Evolutionary conservation across 1,139 yeast species (phyloP).

Genomic region (Diutina pseudorugosa): DNA sequence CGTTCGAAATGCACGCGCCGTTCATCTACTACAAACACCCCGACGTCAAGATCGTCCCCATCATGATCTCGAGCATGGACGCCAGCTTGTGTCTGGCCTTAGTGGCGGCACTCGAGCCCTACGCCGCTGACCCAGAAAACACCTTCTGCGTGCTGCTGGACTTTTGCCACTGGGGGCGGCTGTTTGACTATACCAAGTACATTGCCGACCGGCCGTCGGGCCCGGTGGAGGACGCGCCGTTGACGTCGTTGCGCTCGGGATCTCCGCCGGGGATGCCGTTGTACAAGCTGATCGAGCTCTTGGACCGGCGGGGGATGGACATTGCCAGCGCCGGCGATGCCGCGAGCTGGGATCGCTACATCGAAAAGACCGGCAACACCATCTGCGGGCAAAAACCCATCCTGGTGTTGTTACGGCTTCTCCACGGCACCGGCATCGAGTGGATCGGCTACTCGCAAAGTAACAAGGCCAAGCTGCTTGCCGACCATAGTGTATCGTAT

Average conservation of each 20-base stretch:
- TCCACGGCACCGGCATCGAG: slow-evolving; percentile 31
- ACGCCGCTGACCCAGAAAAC: slow-evolving; percentile 40
- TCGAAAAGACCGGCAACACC: slow-evolving; percentile 66
- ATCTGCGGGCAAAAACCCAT: slow-evolving; percentile 91
- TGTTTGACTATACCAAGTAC: slow-evolving; percentile 64
- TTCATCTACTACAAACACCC: slow-evolving; percentile 41
- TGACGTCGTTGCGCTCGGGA: not conserved
- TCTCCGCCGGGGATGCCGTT: slow-evolving; percentile 27
- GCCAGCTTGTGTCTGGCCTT: slow-evolving; percentile 29
- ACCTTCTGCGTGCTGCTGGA: slow-evolving; percentile 80
- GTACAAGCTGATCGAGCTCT: slow-evolving; percentile 54
- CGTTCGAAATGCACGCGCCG: slow-evolving; percentile 92
- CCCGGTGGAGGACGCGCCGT: not conserved
- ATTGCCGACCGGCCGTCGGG: slow-evolving; percentile 16
- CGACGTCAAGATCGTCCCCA: slow-evolving; percentile 56
- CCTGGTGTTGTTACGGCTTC: slow-evolving; percentile 42
- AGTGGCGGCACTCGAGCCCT: slow-evolving; percentile 40
- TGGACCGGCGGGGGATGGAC: slow-evolving; percentile 62
- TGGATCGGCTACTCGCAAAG: slow-evolving; percentile 88
- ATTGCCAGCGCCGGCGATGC: slow-evolving; percentile 45
- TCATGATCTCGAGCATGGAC: slow-evolving; percentile 61
- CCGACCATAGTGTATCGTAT: slow-evolving; percentile 80
- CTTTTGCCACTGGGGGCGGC: slow-evolving; percentile 91
- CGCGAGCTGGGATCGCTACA: slow-evolving; percentile 53
- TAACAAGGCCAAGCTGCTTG: slow-evolving; percentile 30